Evolutionary conservation across 2,329 filamentous ascomycete genomes (phyloP).

Genomic region (Macrophomina phaseolina): DNA sequence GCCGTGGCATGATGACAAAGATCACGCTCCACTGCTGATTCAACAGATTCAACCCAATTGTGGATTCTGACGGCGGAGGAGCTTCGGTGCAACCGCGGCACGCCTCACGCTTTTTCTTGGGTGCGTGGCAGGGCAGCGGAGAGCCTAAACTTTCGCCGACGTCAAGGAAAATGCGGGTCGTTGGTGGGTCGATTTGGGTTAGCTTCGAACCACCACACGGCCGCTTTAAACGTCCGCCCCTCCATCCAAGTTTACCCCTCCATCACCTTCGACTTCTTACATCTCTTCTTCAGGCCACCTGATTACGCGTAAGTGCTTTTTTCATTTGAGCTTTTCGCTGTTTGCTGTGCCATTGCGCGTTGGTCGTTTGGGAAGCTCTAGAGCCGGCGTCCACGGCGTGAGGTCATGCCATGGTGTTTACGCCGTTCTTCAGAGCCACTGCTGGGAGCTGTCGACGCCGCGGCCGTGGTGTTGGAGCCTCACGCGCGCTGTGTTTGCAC

Average conservation of each 20-base stretch:
- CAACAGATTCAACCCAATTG: too few species aligned
- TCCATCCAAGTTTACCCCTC: not conserved
- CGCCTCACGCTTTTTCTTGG: constrained; percentile 8
- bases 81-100: constrained; percentile 17
- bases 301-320: not conserved
- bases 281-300: not conserved
- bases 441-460: not conserved
- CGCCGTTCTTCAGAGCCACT: not conserved
- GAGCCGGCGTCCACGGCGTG: not conserved
- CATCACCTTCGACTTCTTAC: not conserved
- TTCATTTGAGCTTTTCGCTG: not conserved
- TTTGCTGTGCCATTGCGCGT: not conserved
- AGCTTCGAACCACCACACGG: not conserved
- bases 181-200: not conserved
- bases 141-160: not conserved
- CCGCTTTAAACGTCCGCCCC: not conserved
- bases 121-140: not conserved
- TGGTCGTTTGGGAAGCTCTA: not conserved
- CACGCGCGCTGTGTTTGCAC: not conserved
- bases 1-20: not conserved
- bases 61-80: not conserved
- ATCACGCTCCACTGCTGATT: not conserved
- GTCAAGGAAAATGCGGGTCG: constrained; percentile 18
- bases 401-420: not conserved
- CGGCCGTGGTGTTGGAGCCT: not conserved